phyloP scores from a whole-genome alignment of 1,139 yeast genomes.

The Nakaseomyces uthaithaninus region DNA sequence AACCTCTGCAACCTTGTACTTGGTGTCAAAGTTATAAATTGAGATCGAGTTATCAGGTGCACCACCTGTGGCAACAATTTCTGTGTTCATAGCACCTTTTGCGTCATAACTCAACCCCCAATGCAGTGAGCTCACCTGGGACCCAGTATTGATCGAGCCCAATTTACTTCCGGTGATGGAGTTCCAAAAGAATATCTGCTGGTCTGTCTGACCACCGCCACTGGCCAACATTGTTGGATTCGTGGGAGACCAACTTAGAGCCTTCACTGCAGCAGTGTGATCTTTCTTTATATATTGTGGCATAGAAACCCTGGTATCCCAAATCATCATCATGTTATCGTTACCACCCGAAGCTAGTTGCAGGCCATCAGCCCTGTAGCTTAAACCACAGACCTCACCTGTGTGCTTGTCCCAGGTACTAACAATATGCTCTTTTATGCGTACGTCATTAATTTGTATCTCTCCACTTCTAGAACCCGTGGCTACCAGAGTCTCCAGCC shows the following conservation, averaged over 20 bases:
- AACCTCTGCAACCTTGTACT: conserved; percentile 84
- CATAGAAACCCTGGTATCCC: conserved; percentile 79
- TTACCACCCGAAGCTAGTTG: conserved; percentile 92
- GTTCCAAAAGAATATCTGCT: conserved; percentile 91
- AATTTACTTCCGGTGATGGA: conserved; percentile 82
- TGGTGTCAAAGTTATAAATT: conserved; percentile 77
- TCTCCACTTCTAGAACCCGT: conserved; percentile 81
- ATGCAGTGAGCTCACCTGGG: conserved; percentile 84
- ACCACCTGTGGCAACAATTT: conserved; percentile 91
- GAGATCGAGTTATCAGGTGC: conserved; percentile 81
- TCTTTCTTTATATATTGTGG: conserved; percentile 72
- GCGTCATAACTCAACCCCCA: conserved; percentile 60
- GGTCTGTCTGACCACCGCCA: conserved; percentile 94
- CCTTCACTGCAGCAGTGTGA: conserved; percentile 94
- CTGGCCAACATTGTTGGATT: conserved; percentile 78
- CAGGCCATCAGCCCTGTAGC: conserved; percentile 76
- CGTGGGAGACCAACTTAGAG: conserved; percentile 92
- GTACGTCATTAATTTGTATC: conserved; percentile 86
- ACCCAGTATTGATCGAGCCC: conserved; percentile 82
- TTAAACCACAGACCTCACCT: conserved; percentile 91
- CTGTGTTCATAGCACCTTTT: conserved; percentile 60
- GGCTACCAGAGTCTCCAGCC: conserved; percentile 77
- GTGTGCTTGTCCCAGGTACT: conserved; percentile 54
- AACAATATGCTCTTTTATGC: conserved; percentile 71
- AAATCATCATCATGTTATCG: conserved; percentile 84